These are phyloP conservation scores for Leccinum griseonigrum DNA, from an alignment of 1,284 basidiomycete species.

Conservation along the genomic window DNA sequence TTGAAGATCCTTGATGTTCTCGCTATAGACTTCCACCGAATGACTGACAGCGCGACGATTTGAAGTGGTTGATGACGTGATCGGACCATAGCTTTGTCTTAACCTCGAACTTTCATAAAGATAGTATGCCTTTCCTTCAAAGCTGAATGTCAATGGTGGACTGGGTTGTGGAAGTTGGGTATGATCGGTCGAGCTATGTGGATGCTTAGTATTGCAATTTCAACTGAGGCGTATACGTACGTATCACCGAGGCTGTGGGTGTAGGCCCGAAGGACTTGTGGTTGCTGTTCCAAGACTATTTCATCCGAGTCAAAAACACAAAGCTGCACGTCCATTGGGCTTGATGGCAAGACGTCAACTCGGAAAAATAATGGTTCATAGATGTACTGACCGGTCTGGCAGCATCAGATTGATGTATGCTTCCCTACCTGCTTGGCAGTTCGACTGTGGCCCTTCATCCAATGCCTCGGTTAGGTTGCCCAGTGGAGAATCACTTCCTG, in stretches of 20 bases:
- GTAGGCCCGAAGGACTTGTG: conserved; percentile 45
- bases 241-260: conserved; percentile 39
- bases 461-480: neutral
- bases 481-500: neutral
- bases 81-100: conserved; percentile 43
- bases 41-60: conserved; percentile 1
- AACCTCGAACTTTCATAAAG: conserved; percentile 51
- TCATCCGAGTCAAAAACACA: conserved; percentile 37
- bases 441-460: conserved; percentile 1
- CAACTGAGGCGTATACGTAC: conserved; percentile 37
- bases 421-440: conserved; percentile 26
- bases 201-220: conserved; percentile 16
- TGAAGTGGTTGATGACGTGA: conserved; percentile 11
- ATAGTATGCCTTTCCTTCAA: conserved; percentile 44
- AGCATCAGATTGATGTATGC: conserved; percentile 48
- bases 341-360: conserved; percentile 26
- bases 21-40: conserved; percentile 33
- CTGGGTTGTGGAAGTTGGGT: conserved; percentile 39
- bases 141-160: conserved; percentile 48
- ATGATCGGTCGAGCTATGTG: conserved; percentile 27
- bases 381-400: conserved; percentile 50
- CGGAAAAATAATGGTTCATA: conserved; percentile 8
- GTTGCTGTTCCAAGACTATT: conserved; percentile 35
- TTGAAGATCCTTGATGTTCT: conserved; percentile 54
- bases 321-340: conserved; percentile 52